Evolutionary conservation across 2,329 filamentous ascomycete genomes (phyloP), one percentile per base, ranked within the genome.

Genomic region (Rhynchosporium secalis): DNA sequence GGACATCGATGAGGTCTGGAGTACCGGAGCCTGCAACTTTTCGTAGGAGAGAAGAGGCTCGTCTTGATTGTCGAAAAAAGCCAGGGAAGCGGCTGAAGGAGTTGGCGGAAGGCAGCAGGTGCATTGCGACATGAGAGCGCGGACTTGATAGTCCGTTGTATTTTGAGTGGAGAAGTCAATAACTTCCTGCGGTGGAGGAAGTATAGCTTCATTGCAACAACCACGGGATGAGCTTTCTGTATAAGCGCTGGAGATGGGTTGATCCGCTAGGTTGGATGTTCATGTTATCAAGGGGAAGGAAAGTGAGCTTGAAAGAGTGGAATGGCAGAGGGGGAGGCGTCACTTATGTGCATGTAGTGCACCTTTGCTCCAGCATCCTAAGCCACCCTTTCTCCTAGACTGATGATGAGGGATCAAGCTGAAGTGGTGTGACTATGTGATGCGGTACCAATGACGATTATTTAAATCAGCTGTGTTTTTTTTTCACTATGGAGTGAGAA

Each of bases 241-340:
- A 40, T 71, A 74, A 0, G 55, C 51, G 15, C 71, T 66, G 0
- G 75, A 73, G 43, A 79, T 70, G 1, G 78, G 77, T 12, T 71
- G 72, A 64, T 80, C 79, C 3, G 70, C 74, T 0, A 82, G 59
- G 43, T 78, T 79, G 3, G 78, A 80, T 0, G 75, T 76, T 12
- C 79, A 78, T 2, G 76, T 77, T 0, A 75, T 78, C 72, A 20
- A 20, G 20, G 20, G 20, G 20, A 20, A 20, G 20, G 20, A 20
- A 20, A 20, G 20, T 20, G 20, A 20, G 20, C 20, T 20, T 20
- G 20, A 20, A 20, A 20, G 20, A 20, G 20, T 76, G 8, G 12
- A 26, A 46, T 36, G 31, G 15, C 26, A n/a, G 15, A 26, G 13
- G 28, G 15, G 4, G 20, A 56, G 20, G 20, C 20, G 20, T 20